Conservation (phyloP, 495 filamentous ascomycete genomes). For the Talaromyces adpressus region DNA sequence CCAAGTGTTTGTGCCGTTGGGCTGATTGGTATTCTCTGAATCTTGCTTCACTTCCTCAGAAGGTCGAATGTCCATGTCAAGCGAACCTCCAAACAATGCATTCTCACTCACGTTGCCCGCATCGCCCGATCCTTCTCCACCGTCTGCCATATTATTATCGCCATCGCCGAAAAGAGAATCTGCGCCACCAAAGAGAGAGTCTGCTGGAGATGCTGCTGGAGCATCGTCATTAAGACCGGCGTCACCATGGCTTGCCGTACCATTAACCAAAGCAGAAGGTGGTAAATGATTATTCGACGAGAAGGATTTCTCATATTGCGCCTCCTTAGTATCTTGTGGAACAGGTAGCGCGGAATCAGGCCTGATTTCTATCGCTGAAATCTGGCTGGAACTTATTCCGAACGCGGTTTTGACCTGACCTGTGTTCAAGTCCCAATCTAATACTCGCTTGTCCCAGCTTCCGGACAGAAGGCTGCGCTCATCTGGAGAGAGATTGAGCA, state of each 20-base stretch:
- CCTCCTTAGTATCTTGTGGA: constrained; percentile 61
- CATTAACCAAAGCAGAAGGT: constrained; percentile 43
- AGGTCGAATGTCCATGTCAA: constrained; percentile 30
- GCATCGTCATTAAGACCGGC: constrained; percentile 27
- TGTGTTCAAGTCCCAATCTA: constrained; percentile 93
- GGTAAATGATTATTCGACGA: constrained; percentile 45
- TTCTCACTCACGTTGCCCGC: constrained; percentile 72
- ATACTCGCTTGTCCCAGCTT: constrained; percentile 90
- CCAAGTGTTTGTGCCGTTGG: constrained; percentile 16
- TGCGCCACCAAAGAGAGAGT: constrained; percentile 55
- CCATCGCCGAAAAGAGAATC: constrained; percentile 75
- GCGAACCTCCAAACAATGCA: constrained; percentile 60
- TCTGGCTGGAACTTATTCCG: constrained; percentile 69
- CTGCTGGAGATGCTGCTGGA: constrained; percentile 59
- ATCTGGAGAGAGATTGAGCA: constrained; percentile 72
- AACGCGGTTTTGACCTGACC: constrained; percentile 71
- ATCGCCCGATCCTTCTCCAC: constrained; percentile 46
- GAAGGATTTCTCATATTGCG: constrained; percentile 58
- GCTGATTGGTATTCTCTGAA: constrained; percentile 16
- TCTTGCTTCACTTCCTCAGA: constrained; percentile 36
- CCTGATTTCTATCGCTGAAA: constrained; percentile 79
- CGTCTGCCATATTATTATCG: constrained; percentile 51
- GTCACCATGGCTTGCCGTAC: constrained; percentile 28
- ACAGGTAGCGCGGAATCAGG: constrained; percentile 70
- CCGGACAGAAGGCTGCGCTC: constrained; percentile 86